Base-by-base conservation (phyloP, 2,329 filamentous ascomycete species). In the Aureobasidium uvarum region DNA sequence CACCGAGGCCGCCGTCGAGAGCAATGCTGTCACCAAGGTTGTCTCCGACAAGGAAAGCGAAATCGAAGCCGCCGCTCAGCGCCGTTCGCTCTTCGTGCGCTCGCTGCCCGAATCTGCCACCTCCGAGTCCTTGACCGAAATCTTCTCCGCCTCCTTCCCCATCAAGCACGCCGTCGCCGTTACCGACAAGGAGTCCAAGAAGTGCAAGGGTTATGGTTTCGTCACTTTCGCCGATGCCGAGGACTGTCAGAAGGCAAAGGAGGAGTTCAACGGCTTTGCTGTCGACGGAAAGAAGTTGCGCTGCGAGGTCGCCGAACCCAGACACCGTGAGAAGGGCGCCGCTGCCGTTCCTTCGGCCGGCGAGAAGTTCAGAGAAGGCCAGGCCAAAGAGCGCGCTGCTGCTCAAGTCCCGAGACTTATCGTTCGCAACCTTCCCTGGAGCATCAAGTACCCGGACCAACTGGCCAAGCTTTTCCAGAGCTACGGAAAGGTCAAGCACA, bases 131-230 rank as follows among this genome's bases (percentile, higher is more conserved):
- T 83, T 99, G 68, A 91, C 92, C 66, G 88, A 92, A 66, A 89
- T 93, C 77, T 99, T 99, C 79, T 98, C 95, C 7, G 87, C 97
- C 76, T 90, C 92, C 67, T 98, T 91, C 72, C 93, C 96, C 8
- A 86, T 99, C 75, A 98, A 97, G 78, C 94, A 98, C 77, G 94
- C 95, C 62, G 91, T 90, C n/a, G 92, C 96, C 5, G 92, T 99
- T 45, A 80, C 89, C 65, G 94, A 99, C 75, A 87, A 90, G 18
- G 83, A 87, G 69, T 96, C 93, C 1, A 96, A 96, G 74, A 81
- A 88, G 71, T 97, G 92, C 16, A 89, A 91, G 74, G 94, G 95
- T 20, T 99, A 92, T 77, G 95, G 95, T 62, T 99, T 99, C 77
- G 94, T 99, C 66, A 98, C 95, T 2, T 95, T 99, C 73, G 91